Conservation (phyloP, 768 basidiomycete species). For the Hygrocybe punicea region DNA sequence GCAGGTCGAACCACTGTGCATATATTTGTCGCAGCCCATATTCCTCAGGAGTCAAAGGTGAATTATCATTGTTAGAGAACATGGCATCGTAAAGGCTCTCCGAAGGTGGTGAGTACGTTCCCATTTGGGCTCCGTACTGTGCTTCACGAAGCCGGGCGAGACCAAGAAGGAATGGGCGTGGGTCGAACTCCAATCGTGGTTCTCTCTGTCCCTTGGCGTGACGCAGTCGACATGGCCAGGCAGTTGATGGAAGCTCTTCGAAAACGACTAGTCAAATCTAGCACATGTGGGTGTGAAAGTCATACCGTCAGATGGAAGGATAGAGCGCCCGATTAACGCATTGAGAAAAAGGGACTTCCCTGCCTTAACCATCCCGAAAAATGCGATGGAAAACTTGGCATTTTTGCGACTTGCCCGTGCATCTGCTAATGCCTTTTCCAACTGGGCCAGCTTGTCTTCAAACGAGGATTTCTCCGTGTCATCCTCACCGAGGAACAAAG, state of each 20-base stretch:
- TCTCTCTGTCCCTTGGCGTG: neutral
- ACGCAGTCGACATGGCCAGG: neutral
- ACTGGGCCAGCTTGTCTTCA: neutral
- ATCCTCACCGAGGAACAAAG: neutral
- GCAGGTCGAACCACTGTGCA: neutral
- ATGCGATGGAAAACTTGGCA: neutral
- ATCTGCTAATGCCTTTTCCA: neutral
- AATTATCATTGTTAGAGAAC: neutral
- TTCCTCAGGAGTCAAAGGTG: neutral
- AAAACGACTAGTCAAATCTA: neutral
- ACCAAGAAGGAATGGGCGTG: neutral
- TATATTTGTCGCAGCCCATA: neutral
- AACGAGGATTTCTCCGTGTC: neutral
- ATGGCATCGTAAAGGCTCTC: neutral
- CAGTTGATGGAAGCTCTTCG: neutral
- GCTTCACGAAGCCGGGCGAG: neutral
- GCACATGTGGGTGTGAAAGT: neutral
- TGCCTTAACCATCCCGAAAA: neutral
- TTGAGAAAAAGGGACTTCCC: neutral
- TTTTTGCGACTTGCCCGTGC: neutral
- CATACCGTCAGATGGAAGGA: neutral
- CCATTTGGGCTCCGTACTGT: neutral
- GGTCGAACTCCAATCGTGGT: neutral
- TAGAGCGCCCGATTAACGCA: neutral
- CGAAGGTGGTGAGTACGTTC: neutral